A percentile compares a stretch with the other conserved stretches of the same genome.
Evolutionary conservation across 2,329 filamentous ascomycete species (phyloP).

Genomic region (Neonectria punicea): DNA sequence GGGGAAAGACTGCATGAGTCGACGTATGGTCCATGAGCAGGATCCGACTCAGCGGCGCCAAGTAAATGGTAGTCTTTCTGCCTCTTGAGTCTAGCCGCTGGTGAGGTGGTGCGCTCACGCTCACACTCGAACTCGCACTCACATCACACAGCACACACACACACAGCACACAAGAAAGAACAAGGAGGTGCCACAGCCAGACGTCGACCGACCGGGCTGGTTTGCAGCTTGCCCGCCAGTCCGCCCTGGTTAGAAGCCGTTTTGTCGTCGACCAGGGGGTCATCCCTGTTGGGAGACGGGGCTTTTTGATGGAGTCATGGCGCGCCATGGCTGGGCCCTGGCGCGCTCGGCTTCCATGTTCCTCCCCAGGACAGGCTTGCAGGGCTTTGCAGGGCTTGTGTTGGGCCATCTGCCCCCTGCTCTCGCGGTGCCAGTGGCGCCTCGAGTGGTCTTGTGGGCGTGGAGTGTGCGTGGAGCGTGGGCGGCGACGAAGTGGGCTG

Average conservation of each 20-base stretch:
- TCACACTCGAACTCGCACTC: no score
- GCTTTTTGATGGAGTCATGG: slow-evolving; percentile 17
- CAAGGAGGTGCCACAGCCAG: slow-evolving; percentile 5
- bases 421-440: neutral
- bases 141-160: no score
- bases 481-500: slow-evolving; percentile 1
- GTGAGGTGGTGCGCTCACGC: neutral
- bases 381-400: slow-evolving; percentile 1
- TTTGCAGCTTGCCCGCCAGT: neutral
- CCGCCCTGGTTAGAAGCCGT: slow-evolving; percentile 18
- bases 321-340: slow-evolving; percentile 13
- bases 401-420: neutral
- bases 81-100: neutral
- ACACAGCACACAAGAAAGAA: neutral
- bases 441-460: neutral
- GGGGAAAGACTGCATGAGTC: neutral
- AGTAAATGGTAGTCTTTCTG: neutral
- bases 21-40: neutral
- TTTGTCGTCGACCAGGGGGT: slow-evolving; percentile 11
- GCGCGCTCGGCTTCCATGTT: slow-evolving; percentile 8
- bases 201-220: neutral
- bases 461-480: neutral
- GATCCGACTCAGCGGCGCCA: neutral
- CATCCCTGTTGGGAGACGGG: slow-evolving; percentile 11
- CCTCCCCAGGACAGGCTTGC: neutral